These are phyloP conservation scores for Suillus spraguei DNA, from an alignment of 768 basidiomycete species.

Conservation along the genomic window DNA sequence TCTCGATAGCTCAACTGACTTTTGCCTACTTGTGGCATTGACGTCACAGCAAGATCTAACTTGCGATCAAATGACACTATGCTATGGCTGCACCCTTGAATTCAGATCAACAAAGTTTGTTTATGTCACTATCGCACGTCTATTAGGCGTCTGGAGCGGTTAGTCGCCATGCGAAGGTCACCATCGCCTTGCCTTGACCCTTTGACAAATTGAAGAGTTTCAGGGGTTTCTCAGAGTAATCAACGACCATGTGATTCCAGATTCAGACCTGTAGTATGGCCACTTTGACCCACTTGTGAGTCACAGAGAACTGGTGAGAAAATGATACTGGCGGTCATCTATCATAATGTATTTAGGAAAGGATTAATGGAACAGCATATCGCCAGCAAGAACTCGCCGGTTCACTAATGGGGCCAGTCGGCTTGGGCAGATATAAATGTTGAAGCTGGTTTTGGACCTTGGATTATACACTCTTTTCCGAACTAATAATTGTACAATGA, in stretches of 20 bases:
- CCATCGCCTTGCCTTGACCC: background rate
- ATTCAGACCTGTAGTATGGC: background rate
- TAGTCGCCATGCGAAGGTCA: background rate
- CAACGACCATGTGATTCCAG: background rate
- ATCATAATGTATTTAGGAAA: too few relatives aligned
- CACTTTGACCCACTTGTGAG: background rate
- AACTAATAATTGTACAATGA: slow-evolving; percentile 18
- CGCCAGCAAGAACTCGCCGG: too few relatives aligned
- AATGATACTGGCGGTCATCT: too few relatives aligned
- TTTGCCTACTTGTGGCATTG: background rate
- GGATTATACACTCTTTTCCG: background rate
- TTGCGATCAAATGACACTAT: background rate
- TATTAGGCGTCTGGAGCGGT: background rate
- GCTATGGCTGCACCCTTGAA: background rate
- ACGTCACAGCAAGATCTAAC: background rate
- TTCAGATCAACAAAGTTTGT: background rate
- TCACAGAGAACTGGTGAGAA: too few relatives aligned
- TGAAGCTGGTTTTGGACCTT: background rate
- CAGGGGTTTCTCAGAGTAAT: background rate
- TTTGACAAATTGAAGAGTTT: background rate
- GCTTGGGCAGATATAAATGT: background rate
- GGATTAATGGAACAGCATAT: too few relatives aligned
- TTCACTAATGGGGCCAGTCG: background rate
- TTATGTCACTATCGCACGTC: background rate
- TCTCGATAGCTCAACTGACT: background rate